phyloP scores from a whole-genome alignment of 441 rosid genomes.

The Populus hybrid region DNA sequence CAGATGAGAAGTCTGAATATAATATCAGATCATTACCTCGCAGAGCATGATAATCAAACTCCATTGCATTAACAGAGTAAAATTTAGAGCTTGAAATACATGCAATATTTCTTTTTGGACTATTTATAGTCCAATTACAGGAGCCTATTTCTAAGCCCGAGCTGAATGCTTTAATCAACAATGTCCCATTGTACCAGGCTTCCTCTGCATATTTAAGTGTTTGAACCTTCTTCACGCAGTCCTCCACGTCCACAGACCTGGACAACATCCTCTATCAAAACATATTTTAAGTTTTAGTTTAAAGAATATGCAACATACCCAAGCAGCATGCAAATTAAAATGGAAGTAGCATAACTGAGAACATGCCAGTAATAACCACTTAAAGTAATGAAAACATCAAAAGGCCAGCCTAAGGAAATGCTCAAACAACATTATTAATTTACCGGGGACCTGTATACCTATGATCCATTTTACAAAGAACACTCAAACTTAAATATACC shows the following conservation, averaged over 20 bases:
- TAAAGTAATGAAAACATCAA: not conserved
- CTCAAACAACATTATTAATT: not conserved
- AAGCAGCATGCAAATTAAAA: not conserved
- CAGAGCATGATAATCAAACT: conserved; percentile 52
- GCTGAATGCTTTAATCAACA: conserved; percentile 65
- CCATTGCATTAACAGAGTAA: conserved; percentile 55
- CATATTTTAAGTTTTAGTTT: not conserved
- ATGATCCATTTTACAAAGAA: not conserved
- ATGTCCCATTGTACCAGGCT: conserved; percentile 68
- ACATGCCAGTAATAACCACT: not conserved
- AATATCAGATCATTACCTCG: conserved; percentile 52
- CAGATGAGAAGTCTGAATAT: conserved; percentile 58
- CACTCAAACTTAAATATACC: not conserved
- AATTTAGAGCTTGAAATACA: conserved; percentile 58
- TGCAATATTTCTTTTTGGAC: conserved; percentile 53
- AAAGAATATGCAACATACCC: not conserved
- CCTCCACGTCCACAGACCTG: conserved; percentile 63
- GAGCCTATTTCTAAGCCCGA: conserved; percentile 87
- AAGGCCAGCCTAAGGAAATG: not conserved
- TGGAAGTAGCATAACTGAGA: not conserved
- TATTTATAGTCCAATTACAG: conserved; percentile 69
- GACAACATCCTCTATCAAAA: conserved; percentile 16
- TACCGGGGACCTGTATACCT: not conserved
- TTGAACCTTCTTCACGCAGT: conserved; percentile 63
- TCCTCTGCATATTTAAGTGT: conserved; percentile 69